phyloP scores from a whole-genome alignment of 257 asterid species.

The Ajuga chamaepitys region DNA sequence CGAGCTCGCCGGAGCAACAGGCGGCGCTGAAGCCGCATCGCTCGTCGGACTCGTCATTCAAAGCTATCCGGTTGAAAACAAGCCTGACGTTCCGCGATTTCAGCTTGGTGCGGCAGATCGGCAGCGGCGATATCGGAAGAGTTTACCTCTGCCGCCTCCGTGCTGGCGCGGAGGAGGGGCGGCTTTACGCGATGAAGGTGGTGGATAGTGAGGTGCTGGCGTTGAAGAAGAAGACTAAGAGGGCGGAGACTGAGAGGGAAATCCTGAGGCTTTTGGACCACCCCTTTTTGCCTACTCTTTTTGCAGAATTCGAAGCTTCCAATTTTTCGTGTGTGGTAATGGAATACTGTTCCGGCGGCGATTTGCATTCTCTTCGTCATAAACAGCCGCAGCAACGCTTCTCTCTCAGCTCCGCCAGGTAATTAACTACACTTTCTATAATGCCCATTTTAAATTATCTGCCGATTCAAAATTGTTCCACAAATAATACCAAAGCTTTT shows the following conservation, averaged over 20 bases:
- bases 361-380: constrained; percentile 72
- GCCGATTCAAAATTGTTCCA: no score
- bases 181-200: constrained; percentile 80
- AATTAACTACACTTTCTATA: no score
- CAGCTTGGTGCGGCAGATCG: constrained; percentile 69
- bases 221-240: constrained; percentile 60
- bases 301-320: constrained; percentile 72
- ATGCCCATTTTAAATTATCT: no score
- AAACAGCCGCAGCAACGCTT: constrained; percentile 71
- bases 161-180: constrained; percentile 26
- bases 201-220: constrained; percentile 68
- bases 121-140: constrained; percentile 80
- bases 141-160: constrained; percentile 66
- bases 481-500: no score
- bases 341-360: constrained; percentile 84
- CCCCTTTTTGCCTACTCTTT: constrained; percentile 73
- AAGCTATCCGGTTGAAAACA: constrained; percentile 26
- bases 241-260: constrained; percentile 82
- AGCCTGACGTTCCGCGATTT: constrained; percentile 56
- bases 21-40: constrained; percentile 57
- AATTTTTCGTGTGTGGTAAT: constrained; percentile 73
- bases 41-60: constrained; percentile 64
- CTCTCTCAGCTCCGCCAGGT: constrained; percentile 73
- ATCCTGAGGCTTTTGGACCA: constrained; percentile 69
- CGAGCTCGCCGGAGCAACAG: constrained; percentile 49